phyloP scores from a whole-genome alignment of 176 grass and related monocot genomes.

The Miscanthus lutarioriparius region DNA sequence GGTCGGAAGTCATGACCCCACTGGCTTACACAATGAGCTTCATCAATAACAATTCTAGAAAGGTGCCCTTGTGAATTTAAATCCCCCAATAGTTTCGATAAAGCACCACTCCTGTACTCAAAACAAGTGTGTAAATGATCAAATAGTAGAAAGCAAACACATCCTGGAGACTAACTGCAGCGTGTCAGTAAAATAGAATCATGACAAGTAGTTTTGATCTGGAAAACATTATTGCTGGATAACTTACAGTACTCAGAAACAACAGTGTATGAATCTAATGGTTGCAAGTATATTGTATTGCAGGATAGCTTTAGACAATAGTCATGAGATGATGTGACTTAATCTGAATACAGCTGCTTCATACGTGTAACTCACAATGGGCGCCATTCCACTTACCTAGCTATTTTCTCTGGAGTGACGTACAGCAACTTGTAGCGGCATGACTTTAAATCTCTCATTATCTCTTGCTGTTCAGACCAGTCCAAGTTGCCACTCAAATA shows the following conservation, averaged over 20 bases:
- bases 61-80: constrained; percentile 64
- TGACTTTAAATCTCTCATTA: constrained; percentile 64
- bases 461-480: constrained; percentile 78
- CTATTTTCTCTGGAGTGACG: constrained; percentile 98
- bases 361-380: too few relatives aligned
- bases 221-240: constrained; percentile 10
- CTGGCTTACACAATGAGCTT: constrained; percentile 98
- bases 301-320: too few relatives aligned
- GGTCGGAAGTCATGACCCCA: constrained; percentile 99
- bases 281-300: constrained; percentile 40
- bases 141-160: not conserved
- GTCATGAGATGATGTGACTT: too few relatives aligned
- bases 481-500: constrained; percentile 87
- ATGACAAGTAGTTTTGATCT: not conserved
- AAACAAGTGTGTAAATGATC: too few relatives aligned
- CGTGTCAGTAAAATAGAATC: not conserved
- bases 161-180: constrained; percentile 2
- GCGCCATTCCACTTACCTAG: too few relatives aligned
- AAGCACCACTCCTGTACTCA: constrained; percentile 64
- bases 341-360: too few relatives aligned
- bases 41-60: constrained; percentile 97
- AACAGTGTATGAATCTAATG: constrained; percentile 10
- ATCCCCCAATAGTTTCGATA: constrained; percentile 62
- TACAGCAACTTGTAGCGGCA: constrained; percentile 88
- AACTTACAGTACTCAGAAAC: constrained; percentile 23